These are phyloP conservation scores for Chaetomium sp. DNA, from an alignment of 2,329 filamentous ascomycete species.

Conservation along the genomic window DNA sequence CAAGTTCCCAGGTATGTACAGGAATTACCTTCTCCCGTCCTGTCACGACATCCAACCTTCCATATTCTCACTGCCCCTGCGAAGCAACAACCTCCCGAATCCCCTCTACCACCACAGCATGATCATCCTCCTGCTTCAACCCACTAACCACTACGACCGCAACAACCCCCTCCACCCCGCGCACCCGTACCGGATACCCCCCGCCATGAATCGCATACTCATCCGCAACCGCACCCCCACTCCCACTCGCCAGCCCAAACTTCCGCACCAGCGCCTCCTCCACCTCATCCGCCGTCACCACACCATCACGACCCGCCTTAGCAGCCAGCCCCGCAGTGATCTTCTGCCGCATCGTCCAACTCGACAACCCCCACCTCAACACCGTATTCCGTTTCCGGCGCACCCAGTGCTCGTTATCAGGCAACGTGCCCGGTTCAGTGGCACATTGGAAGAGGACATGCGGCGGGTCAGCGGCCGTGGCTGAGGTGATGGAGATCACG, in stretches of 20 bases:
- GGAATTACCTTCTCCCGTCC: neutral
- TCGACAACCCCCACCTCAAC: conserved; percentile 3
- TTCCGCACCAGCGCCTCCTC: conserved; percentile 4
- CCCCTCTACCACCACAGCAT: conserved; percentile 2
- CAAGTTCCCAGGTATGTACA: neutral
- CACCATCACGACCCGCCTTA: too few relatives aligned
- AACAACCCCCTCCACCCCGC: neutral
- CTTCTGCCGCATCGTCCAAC: conserved; percentile 5
- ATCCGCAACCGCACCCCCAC: conserved; percentile 3
- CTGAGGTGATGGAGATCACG: conserved; percentile 1
- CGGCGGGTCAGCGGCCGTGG: neutral
- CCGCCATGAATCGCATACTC: conserved; percentile 7
- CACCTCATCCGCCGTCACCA: neutral
- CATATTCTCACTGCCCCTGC: neutral
- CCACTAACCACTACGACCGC: conserved; percentile 7
- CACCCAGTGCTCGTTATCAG: conserved; percentile 8
- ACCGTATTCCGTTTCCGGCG: conserved; percentile 8
- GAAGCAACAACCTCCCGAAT: neutral
- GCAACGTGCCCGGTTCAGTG: conserved; percentile 1
- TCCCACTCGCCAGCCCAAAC: neutral
- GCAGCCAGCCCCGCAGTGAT: neutral
- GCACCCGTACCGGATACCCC: neutral
- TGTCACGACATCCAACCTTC: too few relatives aligned
- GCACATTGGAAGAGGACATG: conserved; percentile 6
- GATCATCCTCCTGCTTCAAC: conserved; percentile 10